A percentile compares a stretch with the other conserved stretches of the same genome.
Conservation (phyloP, 306 rosid genomes). For the Rosa rugosa region DNA sequence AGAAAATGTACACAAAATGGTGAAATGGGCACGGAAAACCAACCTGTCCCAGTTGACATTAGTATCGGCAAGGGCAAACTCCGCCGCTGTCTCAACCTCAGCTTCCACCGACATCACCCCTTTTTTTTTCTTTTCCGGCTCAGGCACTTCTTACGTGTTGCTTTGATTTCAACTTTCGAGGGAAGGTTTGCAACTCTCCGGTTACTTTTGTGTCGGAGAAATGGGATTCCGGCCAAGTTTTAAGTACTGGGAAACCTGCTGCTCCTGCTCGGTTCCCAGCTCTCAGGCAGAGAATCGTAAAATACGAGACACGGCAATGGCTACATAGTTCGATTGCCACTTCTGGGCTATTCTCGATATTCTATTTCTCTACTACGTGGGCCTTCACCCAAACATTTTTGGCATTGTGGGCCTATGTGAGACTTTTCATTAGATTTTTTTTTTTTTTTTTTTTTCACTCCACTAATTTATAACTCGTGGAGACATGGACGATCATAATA, state of each 20-base stretch:
- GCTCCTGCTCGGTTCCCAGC: not conserved
- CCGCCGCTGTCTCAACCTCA: conserved; percentile 40
- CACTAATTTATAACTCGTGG: too few species aligned
- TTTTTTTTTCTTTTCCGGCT: not conserved
- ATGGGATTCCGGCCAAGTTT: not conserved
- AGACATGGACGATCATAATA: too few species aligned
- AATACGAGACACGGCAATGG: not conserved
- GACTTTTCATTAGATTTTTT: too few species aligned
- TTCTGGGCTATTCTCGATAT: not conserved
- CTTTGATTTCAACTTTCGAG: not conserved
- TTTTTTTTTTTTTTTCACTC: too few species aligned
- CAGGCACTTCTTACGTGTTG: not conserved
- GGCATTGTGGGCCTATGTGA: not conserved
- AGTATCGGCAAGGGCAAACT: conserved; percentile 64
- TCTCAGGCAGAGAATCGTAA: not conserved
- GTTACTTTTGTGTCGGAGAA: not conserved
- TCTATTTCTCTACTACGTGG: not conserved
- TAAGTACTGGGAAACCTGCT: not conserved
- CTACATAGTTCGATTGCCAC: not conserved
- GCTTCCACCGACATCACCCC: conserved; percentile 44
- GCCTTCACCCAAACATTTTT: not conserved
- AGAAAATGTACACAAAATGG: not conserved
- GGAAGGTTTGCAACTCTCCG: not conserved
- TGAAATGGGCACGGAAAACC: not conserved
- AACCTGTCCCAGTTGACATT: conserved; percentile 89